Evolutionary conservation across 768 basidiomycete genomes (phyloP).

Genomic region (Pleurotus tuoliensis): DNA sequence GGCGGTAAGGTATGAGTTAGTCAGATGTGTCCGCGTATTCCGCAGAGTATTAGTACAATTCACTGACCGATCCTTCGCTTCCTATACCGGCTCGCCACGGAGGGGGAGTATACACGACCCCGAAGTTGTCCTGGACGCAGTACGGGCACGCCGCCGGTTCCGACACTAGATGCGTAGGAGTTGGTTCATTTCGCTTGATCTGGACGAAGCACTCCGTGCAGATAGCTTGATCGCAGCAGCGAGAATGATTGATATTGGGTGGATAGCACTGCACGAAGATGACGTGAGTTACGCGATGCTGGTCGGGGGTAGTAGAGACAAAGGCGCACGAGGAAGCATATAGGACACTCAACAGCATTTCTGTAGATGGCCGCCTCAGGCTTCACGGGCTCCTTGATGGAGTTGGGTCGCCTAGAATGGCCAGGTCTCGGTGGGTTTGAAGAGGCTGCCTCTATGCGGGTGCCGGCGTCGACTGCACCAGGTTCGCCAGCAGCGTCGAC

Average conservation of each 20-base stretch:
- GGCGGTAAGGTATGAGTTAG: conserved; percentile 21
- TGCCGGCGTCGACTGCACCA: conserved; percentile 30
- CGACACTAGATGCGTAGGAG: conserved; percentile 90
- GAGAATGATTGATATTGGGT: conserved; percentile 92
- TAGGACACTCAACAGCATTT: conserved; percentile 91
- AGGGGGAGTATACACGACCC: conserved; percentile 82
- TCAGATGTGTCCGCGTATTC: conserved; percentile 2
- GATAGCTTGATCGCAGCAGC: conserved; percentile 97
- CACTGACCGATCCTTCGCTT: conserved; percentile 64
- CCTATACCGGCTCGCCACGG: conserved; percentile 78
- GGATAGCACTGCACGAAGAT: conserved; percentile 80
- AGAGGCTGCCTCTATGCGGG: conserved; percentile 42
- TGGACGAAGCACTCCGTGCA: conserved; percentile 99
- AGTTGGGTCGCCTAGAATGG: conserved; percentile 51
- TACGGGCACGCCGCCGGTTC: conserved; percentile 97
- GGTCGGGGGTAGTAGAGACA: conserved; percentile 10
- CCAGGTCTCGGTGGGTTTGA: conserved; percentile 30
- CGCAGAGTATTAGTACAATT: conserved; percentile 6
- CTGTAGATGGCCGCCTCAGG: conserved; percentile 81
- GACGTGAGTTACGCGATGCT: conserved; percentile 19
- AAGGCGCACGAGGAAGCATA: conserved; percentile 87
- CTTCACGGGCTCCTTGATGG: conserved; percentile 58
- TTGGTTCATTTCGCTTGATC: conserved; percentile 95
- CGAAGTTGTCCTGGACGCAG: conserved; percentile 97
- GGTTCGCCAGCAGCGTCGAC: conserved; percentile 41